These are phyloP conservation scores for Coelastrella sp. DNA, from an alignment of 139 green algal genomes.

Conservation along the genomic window DNA sequence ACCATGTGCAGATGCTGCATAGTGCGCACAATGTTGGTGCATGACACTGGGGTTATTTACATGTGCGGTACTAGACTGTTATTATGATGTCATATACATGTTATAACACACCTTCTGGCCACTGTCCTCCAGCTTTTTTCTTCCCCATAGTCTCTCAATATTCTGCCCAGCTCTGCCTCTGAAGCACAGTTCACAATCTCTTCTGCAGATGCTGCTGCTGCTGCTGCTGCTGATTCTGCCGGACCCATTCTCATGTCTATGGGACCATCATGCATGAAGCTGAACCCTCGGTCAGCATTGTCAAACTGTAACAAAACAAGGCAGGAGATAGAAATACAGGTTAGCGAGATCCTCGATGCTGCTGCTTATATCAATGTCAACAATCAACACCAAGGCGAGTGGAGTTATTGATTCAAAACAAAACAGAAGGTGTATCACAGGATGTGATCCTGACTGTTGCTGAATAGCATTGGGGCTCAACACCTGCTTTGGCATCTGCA, in stretches of 20 bases:
- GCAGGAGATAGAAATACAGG: too few species aligned
- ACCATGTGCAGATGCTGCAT: too few species aligned
- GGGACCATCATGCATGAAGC: constrained; percentile 83
- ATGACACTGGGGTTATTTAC: too few species aligned
- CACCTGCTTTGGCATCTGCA: not conserved
- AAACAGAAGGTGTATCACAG: too few species aligned
- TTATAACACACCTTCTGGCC: constrained; percentile 63
- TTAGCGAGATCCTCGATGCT: too few species aligned
- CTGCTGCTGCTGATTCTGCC: not conserved
- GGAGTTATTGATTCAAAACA: too few species aligned
- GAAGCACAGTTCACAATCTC: constrained; percentile 89
- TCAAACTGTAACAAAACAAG: constrained; percentile 79
- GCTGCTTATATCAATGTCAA: too few species aligned
- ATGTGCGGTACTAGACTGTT: too few species aligned
- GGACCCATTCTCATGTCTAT: constrained; percentile 97
- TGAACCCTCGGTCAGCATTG: constrained; percentile 88
- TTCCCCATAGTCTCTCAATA: constrained; percentile 95
- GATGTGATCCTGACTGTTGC: too few species aligned
- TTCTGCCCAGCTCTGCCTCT: constrained; percentile 84
- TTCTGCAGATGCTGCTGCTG: not conserved
- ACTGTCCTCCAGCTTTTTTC: constrained; percentile 88
- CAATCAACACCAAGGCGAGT: too few species aligned
- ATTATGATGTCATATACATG: too few species aligned
- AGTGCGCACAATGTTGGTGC: too few species aligned
- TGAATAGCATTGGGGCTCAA: not conserved